phyloP scores from a whole-genome alignment of 1,139 yeast genomes.

The Zygoascus meyerae region DNA sequence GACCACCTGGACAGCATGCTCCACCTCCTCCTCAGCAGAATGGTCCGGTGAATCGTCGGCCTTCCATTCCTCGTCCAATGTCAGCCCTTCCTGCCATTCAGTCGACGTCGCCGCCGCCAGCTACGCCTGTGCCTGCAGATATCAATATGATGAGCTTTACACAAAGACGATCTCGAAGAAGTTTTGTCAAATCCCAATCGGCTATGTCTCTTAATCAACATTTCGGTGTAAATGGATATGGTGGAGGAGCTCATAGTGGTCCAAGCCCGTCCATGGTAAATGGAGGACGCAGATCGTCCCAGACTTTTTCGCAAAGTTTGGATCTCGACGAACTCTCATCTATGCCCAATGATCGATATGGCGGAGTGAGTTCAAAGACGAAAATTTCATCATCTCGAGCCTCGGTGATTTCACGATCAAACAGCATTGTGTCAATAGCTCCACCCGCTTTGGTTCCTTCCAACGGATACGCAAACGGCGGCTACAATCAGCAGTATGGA shows the following conservation, averaged over 20 bases:
- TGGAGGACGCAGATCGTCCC: neutral
- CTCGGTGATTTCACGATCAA: neutral
- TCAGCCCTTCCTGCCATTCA: constrained; percentile 3
- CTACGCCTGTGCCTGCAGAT: constrained; percentile 16
- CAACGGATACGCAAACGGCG: constrained; percentile 3
- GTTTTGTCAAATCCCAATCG: constrained; percentile 8
- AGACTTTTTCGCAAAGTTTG: constrained; percentile 4
- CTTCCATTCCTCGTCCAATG: constrained; percentile 6
- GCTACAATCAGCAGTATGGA: neutral
- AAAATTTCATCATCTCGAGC: neutral
- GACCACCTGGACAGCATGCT: too few species aligned
- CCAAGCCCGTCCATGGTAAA: neutral
- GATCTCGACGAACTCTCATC: neutral
- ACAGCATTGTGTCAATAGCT: constrained; percentile 1
- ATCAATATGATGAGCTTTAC: constrained; percentile 29
- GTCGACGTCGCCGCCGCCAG: constrained; percentile 1
- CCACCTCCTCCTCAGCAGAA: constrained; percentile 2
- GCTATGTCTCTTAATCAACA: constrained; percentile 5
- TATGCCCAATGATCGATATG: constrained; percentile 7
- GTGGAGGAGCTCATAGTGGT: neutral
- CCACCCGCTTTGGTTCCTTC: constrained; percentile 7
- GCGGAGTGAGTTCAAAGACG: constrained; percentile 1
- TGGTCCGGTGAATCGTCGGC: too few species aligned
- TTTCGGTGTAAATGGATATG: neutral
- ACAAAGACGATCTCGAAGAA: constrained; percentile 19